Base-by-base conservation (phyloP, 371 early-diverging fungal species). In the Coemansia sp. region DNA sequence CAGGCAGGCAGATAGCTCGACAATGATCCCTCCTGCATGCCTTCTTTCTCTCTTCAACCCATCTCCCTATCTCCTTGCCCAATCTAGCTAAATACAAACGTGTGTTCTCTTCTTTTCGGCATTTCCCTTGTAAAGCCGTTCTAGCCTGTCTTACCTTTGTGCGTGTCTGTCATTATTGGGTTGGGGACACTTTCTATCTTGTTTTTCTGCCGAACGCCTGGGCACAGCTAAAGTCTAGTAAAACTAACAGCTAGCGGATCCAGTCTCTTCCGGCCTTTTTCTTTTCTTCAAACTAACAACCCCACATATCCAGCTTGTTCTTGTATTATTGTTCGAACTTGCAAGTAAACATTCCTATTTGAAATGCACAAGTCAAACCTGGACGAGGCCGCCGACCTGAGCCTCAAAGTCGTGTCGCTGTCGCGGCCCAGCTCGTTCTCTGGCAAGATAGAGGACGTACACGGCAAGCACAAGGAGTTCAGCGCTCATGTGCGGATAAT, bases 321-420 rank as follows among this genome's bases (percentile, higher is more conserved):
- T 50, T 21, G n/a, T n/a, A n/a, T 45, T 45, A 56, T 29, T 56
- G 56, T 31, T 56, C 56, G 8, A 13, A 24, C 53, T 21, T 53
- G 10, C 14, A 24, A 24, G 27, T 31, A 14, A n/a, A n/a, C 22
- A 13, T 21, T 8, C 22, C 42, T 24, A 42, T 22, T 42, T 37
- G 55, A 64, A 69, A 73, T 73, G 73, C 39, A 58, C 51, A 71
- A 68, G 62, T 55, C 64, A 26, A 61, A 53, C 24, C 61, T 76
- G 26, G 68, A 76, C 65, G 63, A 71, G 53, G 63, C 77, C 22
- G 77, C 77, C 26, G 60, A 65, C 65, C 73, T 62, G 63, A 67
- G 64, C 21, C 66, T 76, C 31, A 56, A 68, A 22, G 68, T 72
- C 4, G 66, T 76, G 11, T 76, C 77, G 22, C 59, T 76, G 48